Evolutionary conservation across 768 basidiomycete genomes (phyloP), one percentile per base, ranked within the genome.

Genomic region (Coprinellus micaceus): DNA sequence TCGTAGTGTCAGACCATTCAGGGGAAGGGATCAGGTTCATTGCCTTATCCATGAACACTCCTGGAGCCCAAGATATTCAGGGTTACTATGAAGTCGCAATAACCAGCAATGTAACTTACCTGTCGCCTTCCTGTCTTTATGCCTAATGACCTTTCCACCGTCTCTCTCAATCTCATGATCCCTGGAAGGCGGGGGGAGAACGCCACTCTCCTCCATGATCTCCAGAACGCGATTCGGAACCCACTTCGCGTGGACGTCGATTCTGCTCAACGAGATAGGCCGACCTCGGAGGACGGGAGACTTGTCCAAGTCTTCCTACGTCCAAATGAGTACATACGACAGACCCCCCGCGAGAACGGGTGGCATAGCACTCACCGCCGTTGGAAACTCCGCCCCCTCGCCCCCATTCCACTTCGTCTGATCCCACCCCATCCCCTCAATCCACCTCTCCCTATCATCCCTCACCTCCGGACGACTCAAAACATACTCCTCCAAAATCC

Each of bases 371-470:
- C 78, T 25, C 62, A 91, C 92, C 1, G 89, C 85, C 29, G 79
- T 84, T 2, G 93, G 93, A 60, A 92, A 94, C 22, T 75, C 66
- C 9, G 74, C 68, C 11, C 74, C 77, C 6, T 77, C 60, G 13
- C 47, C 47, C 17, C 28, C 24, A 30, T 49, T 49, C 89, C 89
- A 92, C 56, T 80, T 77, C 1, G 89, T 96, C 69, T 98, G 94
- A 64, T 98, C 91, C 94, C 95, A 98, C 4, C 95, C 95, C 75
- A 88, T 82, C 11, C 93, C 94, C 61, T 85, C 75, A 40, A 97
- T 82, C 91, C 92, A 97, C 4, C 65, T 72, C 2, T 77, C 71
- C 2, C 71, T 74, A 63, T 89, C 79, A 2, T 77, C 65, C 1
- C 72, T 66, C 5, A 87, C 66, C 37, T 84, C 82, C 0, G 88